Percentiles rank a stretch among this genome's conserved stretches.
phyloP scores from a whole-genome alignment of 805 yeast genomes.

The Yarrowia sp. region DNA sequence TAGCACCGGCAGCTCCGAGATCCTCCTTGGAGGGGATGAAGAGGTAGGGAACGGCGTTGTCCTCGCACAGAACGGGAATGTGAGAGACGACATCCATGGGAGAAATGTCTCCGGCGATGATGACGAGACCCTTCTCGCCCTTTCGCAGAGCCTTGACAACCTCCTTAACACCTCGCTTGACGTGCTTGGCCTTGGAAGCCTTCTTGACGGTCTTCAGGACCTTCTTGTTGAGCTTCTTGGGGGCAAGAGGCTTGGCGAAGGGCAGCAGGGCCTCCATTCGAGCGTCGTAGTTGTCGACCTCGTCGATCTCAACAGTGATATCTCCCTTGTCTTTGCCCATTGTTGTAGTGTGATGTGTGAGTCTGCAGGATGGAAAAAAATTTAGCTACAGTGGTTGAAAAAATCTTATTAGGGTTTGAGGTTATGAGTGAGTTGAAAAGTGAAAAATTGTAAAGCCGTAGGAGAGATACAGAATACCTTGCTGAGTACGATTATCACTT shows the following conservation, averaged over 20 bases:
- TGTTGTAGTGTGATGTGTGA: slow-evolving; percentile 23
- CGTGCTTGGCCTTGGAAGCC: slow-evolving; percentile 97
- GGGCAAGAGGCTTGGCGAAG: slow-evolving; percentile 92
- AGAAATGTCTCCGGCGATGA: slow-evolving; percentile 96
- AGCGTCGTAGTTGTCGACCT: slow-evolving; percentile 80
- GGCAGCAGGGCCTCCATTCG: slow-evolving; percentile 88
- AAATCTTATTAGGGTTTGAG: slow-evolving; percentile 17
- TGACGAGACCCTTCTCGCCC: slow-evolving; percentile 95
- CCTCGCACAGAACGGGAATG: slow-evolving; percentile 96
- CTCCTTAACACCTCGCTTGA: slow-evolving; percentile 97
- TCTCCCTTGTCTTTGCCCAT: slow-evolving; percentile 36
- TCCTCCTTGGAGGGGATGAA: slow-evolving; percentile 98
- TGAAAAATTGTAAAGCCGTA: not conserved
- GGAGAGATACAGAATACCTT: too few relatives aligned
- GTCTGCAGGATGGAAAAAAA: slow-evolving; percentile 21
- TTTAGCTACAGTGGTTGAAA: slow-evolving; percentile 9
- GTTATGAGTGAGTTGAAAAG: not conserved
- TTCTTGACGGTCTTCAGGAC: slow-evolving; percentile 93
- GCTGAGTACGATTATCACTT: not conserved
- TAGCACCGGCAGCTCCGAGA: slow-evolving; percentile 97
- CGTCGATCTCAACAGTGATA: slow-evolving; percentile 29
- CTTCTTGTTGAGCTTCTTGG: slow-evolving; percentile 93
- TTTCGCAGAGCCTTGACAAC: slow-evolving; percentile 96
- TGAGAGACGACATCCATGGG: slow-evolving; percentile 97
- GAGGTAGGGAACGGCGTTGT: slow-evolving; percentile 81